Conservation (phyloP, 2,329 filamentous ascomycete species). For the Falciphora oryzae region DNA sequence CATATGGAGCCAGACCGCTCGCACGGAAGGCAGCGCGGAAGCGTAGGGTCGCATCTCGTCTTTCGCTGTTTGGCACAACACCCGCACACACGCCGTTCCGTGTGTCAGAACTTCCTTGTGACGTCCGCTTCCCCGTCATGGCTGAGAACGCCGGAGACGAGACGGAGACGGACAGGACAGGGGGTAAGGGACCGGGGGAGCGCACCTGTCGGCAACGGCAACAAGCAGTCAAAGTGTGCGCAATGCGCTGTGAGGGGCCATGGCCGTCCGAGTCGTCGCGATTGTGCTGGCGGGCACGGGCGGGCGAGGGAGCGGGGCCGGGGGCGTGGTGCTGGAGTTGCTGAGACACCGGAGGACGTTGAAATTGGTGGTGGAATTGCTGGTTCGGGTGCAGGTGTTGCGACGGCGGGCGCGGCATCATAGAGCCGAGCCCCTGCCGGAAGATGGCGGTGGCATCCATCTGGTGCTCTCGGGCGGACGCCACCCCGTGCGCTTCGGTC, state of each 20-base stretch:
- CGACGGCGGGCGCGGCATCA: constrained; percentile 32
- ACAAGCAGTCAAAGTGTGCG: constrained; percentile 74
- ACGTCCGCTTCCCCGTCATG: not conserved
- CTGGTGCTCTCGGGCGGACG: not conserved
- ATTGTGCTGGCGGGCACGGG: constrained; percentile 22
- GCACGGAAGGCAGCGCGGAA: constrained; percentile 88
- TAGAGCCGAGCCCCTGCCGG: constrained; percentile 48
- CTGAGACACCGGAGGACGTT: constrained; percentile 17
- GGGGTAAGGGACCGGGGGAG: not conserved
- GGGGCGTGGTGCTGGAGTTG: not conserved
- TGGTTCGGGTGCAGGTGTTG: constrained; percentile 20
- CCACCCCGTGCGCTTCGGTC: not conserved
- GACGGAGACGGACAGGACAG: not conserved
- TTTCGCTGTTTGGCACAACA: constrained; percentile 64
- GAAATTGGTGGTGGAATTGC: constrained; percentile 18
- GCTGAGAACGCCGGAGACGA: not conserved
- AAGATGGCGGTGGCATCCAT: constrained; percentile 59
- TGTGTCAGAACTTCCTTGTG: not conserved
- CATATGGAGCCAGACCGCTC: constrained; percentile 86
- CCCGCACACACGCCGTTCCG: not conserved
- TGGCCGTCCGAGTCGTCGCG: constrained; percentile 43
- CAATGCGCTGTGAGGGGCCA: constrained; percentile 55
- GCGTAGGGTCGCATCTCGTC: constrained; percentile 87
- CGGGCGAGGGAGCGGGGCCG: constrained; percentile 17
- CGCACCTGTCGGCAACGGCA: constrained; percentile 72